These are phyloP conservation scores for Pseudomicrostroma phylloplanum DNA, from an alignment of 1,284 basidiomycete genomes.

Conservation along the genomic window DNA sequence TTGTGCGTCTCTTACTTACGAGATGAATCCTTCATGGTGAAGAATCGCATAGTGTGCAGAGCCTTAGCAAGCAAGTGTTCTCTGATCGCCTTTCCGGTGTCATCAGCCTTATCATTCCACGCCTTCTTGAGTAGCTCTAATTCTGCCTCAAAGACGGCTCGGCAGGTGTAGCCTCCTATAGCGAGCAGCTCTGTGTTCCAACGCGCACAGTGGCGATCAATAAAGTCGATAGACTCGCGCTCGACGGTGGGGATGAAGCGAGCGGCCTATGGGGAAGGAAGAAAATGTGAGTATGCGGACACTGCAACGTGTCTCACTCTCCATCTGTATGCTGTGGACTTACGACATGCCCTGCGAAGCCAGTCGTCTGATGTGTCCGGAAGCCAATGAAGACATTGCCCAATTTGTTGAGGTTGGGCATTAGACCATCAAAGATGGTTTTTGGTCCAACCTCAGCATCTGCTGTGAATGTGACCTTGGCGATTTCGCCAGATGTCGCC, in stretches of 20 bases:
- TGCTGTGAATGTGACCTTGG: constrained; percentile 48
- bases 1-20: no score
- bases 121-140: constrained; percentile 54
- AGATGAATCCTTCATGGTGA: constrained; percentile 16
- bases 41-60: constrained; percentile 67
- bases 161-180: constrained; percentile 65
- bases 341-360: constrained; percentile 76
- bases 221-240: constrained; percentile 78
- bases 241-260: constrained; percentile 96
- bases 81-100: constrained; percentile 41
- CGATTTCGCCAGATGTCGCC: constrained; percentile 68
- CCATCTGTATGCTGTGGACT: no score
- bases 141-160: constrained; percentile 81
- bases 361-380: constrained; percentile 79
- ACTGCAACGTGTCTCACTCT: no score
- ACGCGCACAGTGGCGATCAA: constrained; percentile 49
- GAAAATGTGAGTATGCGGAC: no score
- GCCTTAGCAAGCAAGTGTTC: constrained; percentile 54
- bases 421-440: constrained; percentile 50
- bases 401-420: constrained; percentile 41
- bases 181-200: constrained; percentile 43
- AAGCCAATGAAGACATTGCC: constrained; percentile 52
- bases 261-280: constrained; percentile 55
- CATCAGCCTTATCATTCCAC: constrained; percentile 54
- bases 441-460: constrained; percentile 28